A percentile compares a stretch with the other conserved stretches of the same genome.
Evolutionary conservation across 306 rosid species (phyloP).

Genomic region (Begonia masoniana): DNA sequence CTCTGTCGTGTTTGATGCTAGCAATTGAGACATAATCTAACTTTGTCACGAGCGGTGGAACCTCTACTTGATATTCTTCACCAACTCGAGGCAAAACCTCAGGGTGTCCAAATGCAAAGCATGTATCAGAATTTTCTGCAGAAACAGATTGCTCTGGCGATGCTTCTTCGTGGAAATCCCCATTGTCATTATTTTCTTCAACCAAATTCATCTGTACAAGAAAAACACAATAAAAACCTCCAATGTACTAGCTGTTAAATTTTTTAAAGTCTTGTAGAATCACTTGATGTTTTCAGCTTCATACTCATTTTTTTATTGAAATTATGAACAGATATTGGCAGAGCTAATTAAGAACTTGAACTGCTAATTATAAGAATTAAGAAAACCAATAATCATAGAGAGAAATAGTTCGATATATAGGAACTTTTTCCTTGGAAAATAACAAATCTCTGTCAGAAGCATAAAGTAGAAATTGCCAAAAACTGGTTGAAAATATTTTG

Average conservation of each 20-base stretch:
- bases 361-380: too few species aligned
- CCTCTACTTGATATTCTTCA: conserved; percentile 51
- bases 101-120: conserved; percentile 41
- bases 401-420: too few species aligned
- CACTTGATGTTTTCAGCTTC: not conserved
- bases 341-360: not conserved
- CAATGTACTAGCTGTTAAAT: too few species aligned
- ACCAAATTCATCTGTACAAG: conserved; percentile 36
- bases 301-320: too few species aligned
- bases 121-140: conserved; percentile 30
- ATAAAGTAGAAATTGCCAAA: too few species aligned
- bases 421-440: too few species aligned
- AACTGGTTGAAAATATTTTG: too few species aligned
- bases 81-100: conserved; percentile 68
- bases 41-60: conserved; percentile 32
- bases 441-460: too few species aligned
- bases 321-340: not conserved
- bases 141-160: conserved; percentile 36
- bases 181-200: conserved; percentile 26
- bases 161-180: conserved; percentile 14
- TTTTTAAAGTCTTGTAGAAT: too few species aligned
- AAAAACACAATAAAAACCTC: not conserved
- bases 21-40: conserved; percentile 21
- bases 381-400: too few species aligned
- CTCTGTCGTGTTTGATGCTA: conserved; percentile 18